These are phyloP conservation scores for Phytophthora rubi DNA, from an alignment of 352 stramenopile species.

Conservation along the genomic window DNA sequence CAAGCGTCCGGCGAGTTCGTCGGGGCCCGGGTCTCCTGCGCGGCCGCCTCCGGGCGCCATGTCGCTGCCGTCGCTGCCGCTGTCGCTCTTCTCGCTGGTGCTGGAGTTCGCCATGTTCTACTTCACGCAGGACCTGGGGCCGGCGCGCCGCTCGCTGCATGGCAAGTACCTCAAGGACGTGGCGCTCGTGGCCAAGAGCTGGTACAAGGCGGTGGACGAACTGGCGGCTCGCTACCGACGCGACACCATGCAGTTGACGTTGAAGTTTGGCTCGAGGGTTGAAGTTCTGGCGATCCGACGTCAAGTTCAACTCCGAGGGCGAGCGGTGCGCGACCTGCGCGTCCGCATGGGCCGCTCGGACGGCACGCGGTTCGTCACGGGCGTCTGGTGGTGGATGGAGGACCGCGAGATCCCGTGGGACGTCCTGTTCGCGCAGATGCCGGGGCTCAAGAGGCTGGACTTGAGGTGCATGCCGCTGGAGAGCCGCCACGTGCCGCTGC, in stretches of 20 bases:
- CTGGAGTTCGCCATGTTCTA: slow-evolving; percentile 38
- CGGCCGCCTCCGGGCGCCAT: slow-evolving; percentile 6
- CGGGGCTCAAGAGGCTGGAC: slow-evolving; percentile 35
- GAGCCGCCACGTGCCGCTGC: slow-evolving; percentile 30
- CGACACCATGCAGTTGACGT: slow-evolving; percentile 38
- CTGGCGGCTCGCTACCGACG: slow-evolving; percentile 33
- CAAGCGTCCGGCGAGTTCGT: slow-evolving; percentile 11
- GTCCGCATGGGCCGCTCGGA: slow-evolving; percentile 42
- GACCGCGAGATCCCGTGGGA: slow-evolving; percentile 40
- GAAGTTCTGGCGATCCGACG: slow-evolving; percentile 35
- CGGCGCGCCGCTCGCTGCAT: slow-evolving; percentile 1
- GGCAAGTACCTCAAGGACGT: slow-evolving; percentile 27
- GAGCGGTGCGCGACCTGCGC: slow-evolving; percentile 35
- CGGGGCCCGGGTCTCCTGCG: slow-evolving; percentile 1
- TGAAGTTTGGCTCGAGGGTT: slow-evolving; percentile 33
- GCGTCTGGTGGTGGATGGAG: slow-evolving; percentile 42
- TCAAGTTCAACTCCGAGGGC: slow-evolving; percentile 33
- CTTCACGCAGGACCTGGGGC: slow-evolving; percentile 25
- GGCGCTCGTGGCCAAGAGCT: slow-evolving; percentile 45
- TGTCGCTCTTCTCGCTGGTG: slow-evolving; percentile 41
- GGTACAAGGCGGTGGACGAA: slow-evolving; percentile 41
- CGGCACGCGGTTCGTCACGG: slow-evolving; percentile 36
- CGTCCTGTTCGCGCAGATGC: slow-evolving; percentile 30
- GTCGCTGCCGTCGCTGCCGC: slow-evolving; percentile 31
- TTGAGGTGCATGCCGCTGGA: slow-evolving; percentile 37